phyloP scores from a whole-genome alignment of 2,329 filamentous ascomycete species.

The Aspergillus udagawae region DNA sequence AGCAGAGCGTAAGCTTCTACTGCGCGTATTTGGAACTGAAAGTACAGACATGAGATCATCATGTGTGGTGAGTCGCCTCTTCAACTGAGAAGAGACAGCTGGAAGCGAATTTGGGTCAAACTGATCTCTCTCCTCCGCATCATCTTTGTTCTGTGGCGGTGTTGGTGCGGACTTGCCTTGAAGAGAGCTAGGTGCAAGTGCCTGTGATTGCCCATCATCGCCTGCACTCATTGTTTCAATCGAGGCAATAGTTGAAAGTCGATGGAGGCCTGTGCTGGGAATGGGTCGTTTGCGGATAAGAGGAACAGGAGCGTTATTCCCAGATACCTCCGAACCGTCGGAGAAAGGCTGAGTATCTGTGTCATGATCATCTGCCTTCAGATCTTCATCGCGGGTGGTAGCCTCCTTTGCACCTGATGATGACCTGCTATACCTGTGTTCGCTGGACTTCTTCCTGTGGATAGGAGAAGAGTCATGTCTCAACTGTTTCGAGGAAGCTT shows the following conservation, averaged over 20 bases:
- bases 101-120: constrained; percentile 41
- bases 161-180: constrained; percentile 20
- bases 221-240: constrained; percentile 48
- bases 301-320: constrained; percentile 36
- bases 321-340: constrained; percentile 36
- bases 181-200: constrained; percentile 13
- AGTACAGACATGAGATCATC: constrained; percentile 91
- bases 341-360: constrained; percentile 29
- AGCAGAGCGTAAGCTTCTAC: constrained; percentile 68
- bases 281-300: constrained; percentile 43
- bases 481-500: constrained; percentile 3
- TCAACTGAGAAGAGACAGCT: constrained; percentile 51
- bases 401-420: constrained; percentile 12
- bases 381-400: constrained; percentile 14
- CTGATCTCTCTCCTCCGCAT: constrained; percentile 45
- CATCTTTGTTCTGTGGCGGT: constrained; percentile 15
- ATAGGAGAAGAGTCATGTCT: constrained; percentile 7
- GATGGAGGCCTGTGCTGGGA: constrained; percentile 50
- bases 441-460: constrained; percentile 11
- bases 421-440: constrained; percentile 11
- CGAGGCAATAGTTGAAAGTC: constrained; percentile 57
- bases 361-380: constrained; percentile 25
- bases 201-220: constrained; percentile 16
- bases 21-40: constrained; percentile 60
- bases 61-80: constrained; percentile 80